Base-by-base conservation (phyloP, 371 early-diverging fungal species). In the Modicella reniformis region DNA sequence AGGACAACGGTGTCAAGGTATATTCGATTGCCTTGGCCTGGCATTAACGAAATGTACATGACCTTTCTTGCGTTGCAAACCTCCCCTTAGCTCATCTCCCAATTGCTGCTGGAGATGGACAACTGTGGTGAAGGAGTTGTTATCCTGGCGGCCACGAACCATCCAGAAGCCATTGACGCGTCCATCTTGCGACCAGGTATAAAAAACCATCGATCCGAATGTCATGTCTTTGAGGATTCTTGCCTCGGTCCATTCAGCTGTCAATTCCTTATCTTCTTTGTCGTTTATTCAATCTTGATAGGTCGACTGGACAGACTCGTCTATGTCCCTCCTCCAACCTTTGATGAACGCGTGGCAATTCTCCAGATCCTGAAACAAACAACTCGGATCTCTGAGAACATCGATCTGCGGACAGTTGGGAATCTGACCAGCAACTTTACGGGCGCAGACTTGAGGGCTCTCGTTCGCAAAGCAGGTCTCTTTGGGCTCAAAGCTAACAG, bases 121-220 rank as follows among this genome's bases (percentile, higher is more conserved):
- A 87, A 85, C 23, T 76, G 72, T 54, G 62, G 61, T 9, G 76
- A 84, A 26, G 75, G 84, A 26, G 88, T 92, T 19, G 85, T 92
- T 10, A 59, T 96, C 3, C 68, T 96, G 44, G 95, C 91, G 0
- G 98, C 99, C 0, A 97, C 99, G 2, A 99, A 97, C 72, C 91
- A 93, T 70, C 94, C 93, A 0, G 90, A 90, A 53, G 74, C 88
- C 2, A 90, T 96, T 58, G 96, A 96, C 70, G 60, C 88, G 52
- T 81, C 96, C 41, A 90, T 96, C 64, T 50, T 96, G 71, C 80
- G 95, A 40, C 93, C 98, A 29, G 99, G 96, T 83, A 82, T 74
- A 58, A 58, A 23, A n/a, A n/a, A n/a, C n/a, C n/a, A n/a, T n/a
- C n/a, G n/a, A 6, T 10, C 44, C 8, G 37, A 13, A 37, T 37